Evolutionary conservation across 495 filamentous ascomycete genomes (phyloP), one percentile per base, ranked within the genome.

Genomic region (Penicillium manginii): DNA sequence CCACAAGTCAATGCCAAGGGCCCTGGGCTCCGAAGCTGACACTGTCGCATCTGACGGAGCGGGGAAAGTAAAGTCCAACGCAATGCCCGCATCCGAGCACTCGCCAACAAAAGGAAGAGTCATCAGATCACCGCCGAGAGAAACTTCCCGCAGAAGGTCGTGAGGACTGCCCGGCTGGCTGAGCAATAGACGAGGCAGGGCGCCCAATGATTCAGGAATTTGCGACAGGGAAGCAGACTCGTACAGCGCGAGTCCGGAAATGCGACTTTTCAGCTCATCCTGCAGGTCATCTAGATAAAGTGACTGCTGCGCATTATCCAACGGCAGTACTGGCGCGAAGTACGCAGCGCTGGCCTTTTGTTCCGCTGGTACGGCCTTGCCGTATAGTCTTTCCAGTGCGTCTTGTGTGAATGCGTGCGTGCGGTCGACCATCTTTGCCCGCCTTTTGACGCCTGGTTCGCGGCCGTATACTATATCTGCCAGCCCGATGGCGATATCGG

Each of bases 221-320:
- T 89, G 83, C 10, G 80, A 75, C 3, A 92, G 71, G n/a, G 92
- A 80, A 40, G 82, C 79, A 12, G 86, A 76, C 63, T 93, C 88
- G 70, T 97, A 93, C 18, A 98, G 69, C 7, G 91, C 92, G 0
- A 98, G 77, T 0, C 96, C 96, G 3, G 85, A 82, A n/a, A 96
- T 65, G 32, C 78, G 60, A 22, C 77, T 70, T 0, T 73, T 63
- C 40, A 85, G 71, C 11, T 88, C 82, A 18, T 66, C 76, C 19
- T 76, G 71, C 11, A 97, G 75, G 11, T 85, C 83, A 18, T 88
- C 82, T 12, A 96, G 62, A 60, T 97, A 97, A 53, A 89, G 82
- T 52, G 80, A 83, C 66, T 97, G 93, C 46, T 87, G 81, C 8
- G 87, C 76, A 54, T 84, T 85, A n/a, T 86, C 79, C 8, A 97